Conservation (phyloP, 2,329 filamentous ascomycete genomes). For the Arthrocladium fulminans region DNA sequence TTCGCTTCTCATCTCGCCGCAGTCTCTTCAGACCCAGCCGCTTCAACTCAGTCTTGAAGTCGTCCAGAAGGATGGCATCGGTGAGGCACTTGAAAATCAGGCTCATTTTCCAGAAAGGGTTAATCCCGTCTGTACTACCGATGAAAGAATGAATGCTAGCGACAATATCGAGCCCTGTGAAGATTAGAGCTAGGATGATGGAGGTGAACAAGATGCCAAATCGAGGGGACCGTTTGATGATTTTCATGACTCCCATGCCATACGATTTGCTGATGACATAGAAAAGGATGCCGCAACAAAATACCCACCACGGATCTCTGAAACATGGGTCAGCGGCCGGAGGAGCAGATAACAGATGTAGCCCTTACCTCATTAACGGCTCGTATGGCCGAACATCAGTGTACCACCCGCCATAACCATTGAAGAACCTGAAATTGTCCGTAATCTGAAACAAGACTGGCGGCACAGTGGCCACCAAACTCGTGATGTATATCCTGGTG, state of each 20-base stretch:
- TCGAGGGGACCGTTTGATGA: slow-evolving; percentile 52
- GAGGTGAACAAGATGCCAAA: slow-evolving; percentile 54
- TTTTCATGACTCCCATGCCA: slow-evolving; percentile 48
- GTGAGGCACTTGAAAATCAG: slow-evolving; percentile 61
- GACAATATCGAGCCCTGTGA: slow-evolving; percentile 53
- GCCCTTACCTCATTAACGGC: slow-evolving; percentile 46
- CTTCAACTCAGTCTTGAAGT: slow-evolving; percentile 51
- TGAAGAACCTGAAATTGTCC: slow-evolving; percentile 58
- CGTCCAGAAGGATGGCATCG: slow-evolving; percentile 57
- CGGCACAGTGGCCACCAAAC: slow-evolving; percentile 50
- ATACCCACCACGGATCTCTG: slow-evolving; percentile 61
- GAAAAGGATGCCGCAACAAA: slow-evolving; percentile 51
- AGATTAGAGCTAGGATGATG: slow-evolving; percentile 52
- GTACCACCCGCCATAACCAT: slow-evolving; percentile 47
- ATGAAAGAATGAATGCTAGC: slow-evolving; percentile 42
- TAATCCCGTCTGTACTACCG: slow-evolving; percentile 35
- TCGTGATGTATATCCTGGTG: slow-evolving; percentile 44
- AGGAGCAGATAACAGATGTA: not conserved
- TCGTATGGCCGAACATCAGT: slow-evolving; percentile 49
- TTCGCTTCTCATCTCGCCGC: slow-evolving; percentile 18
- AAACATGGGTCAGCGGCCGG: slow-evolving; percentile 9
- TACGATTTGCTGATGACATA: slow-evolving; percentile 44
- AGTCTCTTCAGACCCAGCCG: slow-evolving; percentile 20
- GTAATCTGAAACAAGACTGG: slow-evolving; percentile 60
- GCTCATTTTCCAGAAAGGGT: slow-evolving; percentile 53